Evolutionary conservation across 1,284 basidiomycete species (phyloP).

Genomic region (Sanghuangporus weigelae): DNA sequence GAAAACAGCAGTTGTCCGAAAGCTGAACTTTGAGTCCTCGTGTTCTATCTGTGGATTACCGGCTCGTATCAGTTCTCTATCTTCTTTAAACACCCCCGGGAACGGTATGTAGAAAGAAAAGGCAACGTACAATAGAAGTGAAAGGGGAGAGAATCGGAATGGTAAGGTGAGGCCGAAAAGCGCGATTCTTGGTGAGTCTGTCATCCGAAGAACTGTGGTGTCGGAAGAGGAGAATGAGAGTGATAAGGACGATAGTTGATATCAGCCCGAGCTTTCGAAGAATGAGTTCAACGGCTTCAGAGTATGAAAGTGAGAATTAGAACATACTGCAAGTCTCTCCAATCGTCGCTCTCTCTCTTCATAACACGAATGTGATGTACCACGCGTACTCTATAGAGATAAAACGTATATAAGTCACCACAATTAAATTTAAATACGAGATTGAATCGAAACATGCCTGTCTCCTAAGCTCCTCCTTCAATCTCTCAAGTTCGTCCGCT

Average conservation of each 20-base stretch:
- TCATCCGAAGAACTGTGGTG: not conserved
- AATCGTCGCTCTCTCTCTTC: conserved; percentile 2
- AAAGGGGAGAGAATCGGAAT: conserved; percentile 17
- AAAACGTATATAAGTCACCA: not conserved
- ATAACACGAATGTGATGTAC: not conserved
- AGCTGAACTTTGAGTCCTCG: conserved; percentile 9
- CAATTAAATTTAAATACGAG: not conserved
- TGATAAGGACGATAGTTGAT: conserved; percentile 6
- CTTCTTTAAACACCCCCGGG: too few species aligned
- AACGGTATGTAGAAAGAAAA: not conserved
- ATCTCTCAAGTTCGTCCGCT: not conserved
- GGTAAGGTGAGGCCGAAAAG: conserved; percentile 15
- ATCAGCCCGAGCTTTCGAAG: conserved; percentile 11
- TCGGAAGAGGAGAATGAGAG: conserved; percentile 1
- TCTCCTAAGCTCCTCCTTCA: conserved; percentile 6
- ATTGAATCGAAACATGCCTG: not conserved
- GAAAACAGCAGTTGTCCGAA: conserved; percentile 13
- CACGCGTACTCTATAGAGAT: not conserved
- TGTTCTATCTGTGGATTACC: conserved; percentile 8
- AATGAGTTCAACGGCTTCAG: not conserved
- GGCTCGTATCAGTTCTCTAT: not conserved
- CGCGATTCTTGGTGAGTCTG: not conserved
- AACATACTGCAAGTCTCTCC: conserved; percentile 12
- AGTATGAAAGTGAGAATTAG: not conserved
- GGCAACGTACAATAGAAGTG: conserved; percentile 14